A percentile compares a stretch with the other conserved stretches of the same genome.
phyloP scores from a whole-genome alignment of 2,329 filamentous ascomycete genomes.

The Pseudocercospora cruenta region DNA sequence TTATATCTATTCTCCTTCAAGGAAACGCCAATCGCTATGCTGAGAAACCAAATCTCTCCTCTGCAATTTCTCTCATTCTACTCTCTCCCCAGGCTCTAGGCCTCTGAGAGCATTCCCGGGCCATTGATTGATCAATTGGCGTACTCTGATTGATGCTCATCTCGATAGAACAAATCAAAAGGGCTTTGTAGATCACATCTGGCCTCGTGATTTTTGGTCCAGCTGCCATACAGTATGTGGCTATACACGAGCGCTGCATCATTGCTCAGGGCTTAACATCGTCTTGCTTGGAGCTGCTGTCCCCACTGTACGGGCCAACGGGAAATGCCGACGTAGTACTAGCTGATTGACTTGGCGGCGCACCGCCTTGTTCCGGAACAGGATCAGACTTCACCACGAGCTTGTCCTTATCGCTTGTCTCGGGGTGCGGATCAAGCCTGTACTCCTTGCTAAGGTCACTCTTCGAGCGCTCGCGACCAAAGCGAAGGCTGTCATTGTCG shows the following conservation, averaged over 20 bases:
- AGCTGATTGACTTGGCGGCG: conserved; percentile 49
- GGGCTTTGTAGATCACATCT: neutral
- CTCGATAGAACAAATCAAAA: neutral
- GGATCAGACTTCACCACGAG: conserved; percentile 49
- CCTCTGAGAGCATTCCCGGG: neutral
- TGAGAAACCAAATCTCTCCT: neutral
- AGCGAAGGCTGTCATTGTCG: conserved; percentile 33
- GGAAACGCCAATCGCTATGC: conserved; percentile 7
- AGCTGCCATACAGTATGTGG: neutral
- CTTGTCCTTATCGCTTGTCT: conserved; percentile 52
- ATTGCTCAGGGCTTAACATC: conserved; percentile 37
- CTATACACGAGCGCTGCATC: neutral
- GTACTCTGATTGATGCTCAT: neutral
- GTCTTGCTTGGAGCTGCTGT: conserved; percentile 43
- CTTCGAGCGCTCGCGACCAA: conserved; percentile 35
- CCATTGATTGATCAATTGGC: neutral
- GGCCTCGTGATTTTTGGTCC: neutral
- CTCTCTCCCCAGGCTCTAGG: neutral
- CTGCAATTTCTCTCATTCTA: neutral
- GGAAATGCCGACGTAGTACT: conserved; percentile 50
- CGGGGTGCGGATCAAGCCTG: conserved; percentile 54
- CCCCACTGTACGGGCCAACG: conserved; percentile 47
- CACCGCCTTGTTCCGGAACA: conserved; percentile 38
- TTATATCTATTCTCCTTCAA: neutral
- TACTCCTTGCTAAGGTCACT: conserved; percentile 38